phyloP scores from a whole-genome alignment of 768 basidiomycete genomes.

The Russula sp. region DNA sequence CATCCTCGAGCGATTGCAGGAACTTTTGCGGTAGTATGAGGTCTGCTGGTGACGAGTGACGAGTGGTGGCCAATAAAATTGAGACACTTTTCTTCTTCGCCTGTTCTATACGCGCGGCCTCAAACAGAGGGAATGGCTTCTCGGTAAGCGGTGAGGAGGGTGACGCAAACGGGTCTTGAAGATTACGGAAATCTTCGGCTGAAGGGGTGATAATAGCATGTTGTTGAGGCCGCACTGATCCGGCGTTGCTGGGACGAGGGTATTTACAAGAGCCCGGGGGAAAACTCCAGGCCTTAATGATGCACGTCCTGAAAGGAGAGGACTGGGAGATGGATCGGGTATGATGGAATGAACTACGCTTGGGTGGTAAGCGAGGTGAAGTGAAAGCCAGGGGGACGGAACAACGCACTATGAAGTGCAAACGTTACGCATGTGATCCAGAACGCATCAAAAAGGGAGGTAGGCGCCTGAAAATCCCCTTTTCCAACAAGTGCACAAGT shows the following conservation, averaged over 20 bases:
- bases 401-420: conserved; percentile 23
- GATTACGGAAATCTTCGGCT: conserved; percentile 21
- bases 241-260: conserved; percentile 19
- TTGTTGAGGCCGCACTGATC: background rate
- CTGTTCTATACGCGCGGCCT: conserved; percentile 21
- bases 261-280: background rate
- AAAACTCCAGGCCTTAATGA: background rate
- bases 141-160: conserved; percentile 17
- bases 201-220: background rate
- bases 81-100: conserved; percentile 23
- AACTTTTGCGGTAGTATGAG: conserved; percentile 8
- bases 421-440: conserved; percentile 23
- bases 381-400: conserved; percentile 1
- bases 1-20: conserved; percentile 13
- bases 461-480: conserved; percentile 26
- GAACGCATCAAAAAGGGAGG: conserved; percentile 25
- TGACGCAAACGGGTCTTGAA: conserved; percentile 26
- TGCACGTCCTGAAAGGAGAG: conserved; percentile 1
- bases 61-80: conserved; percentile 8
- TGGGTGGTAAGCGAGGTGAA: conserved; percentile 11
- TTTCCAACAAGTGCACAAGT: conserved; percentile 20
- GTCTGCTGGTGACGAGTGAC: conserved; percentile 23
- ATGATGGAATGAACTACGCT: conserved; percentile 21
- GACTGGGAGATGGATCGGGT: conserved; percentile 14
- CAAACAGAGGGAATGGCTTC: conserved; percentile 22